phyloP scores from a whole-genome alignment of 2,329 filamentous ascomycete species.

The Fusarium albidum region DNA sequence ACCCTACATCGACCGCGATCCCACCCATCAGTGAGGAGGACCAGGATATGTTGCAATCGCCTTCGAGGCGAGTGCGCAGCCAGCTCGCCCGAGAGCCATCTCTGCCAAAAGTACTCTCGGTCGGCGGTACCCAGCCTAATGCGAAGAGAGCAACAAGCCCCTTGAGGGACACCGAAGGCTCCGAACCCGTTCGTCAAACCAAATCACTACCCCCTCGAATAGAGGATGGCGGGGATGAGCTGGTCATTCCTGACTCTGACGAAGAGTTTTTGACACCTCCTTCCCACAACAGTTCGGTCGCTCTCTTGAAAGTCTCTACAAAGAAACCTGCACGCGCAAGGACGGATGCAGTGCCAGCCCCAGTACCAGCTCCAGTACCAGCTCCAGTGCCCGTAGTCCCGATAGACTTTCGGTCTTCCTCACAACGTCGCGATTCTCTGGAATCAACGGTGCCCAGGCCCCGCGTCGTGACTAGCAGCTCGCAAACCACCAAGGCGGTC shows the following conservation, averaged over 20 bases:
- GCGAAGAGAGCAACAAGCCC: slow-evolving; percentile 15
- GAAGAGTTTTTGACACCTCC: slow-evolving; percentile 58
- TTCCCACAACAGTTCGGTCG: slow-evolving; percentile 35
- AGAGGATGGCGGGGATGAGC: slow-evolving; percentile 36
- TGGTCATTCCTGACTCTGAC: slow-evolving; percentile 64
- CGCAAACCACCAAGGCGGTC: slow-evolving; percentile 16
- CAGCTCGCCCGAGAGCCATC: slow-evolving; percentile 21
- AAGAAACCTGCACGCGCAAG: not conserved
- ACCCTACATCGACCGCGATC: not conserved
- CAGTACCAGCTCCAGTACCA: not conserved
- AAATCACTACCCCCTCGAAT: not conserved
- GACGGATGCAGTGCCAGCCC: not conserved
- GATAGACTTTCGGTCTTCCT: slow-evolving; percentile 10
- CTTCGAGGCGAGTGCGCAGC: slow-evolving; percentile 35
- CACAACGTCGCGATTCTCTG: slow-evolving; percentile 22
- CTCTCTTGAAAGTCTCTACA: slow-evolving; percentile 10
- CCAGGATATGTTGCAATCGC: slow-evolving; percentile 35
- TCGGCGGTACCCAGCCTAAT: slow-evolving; percentile 7
- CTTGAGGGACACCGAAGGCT: slow-evolving; percentile 10
- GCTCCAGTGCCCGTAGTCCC: not conserved
- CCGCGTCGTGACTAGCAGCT: slow-evolving; percentile 3
- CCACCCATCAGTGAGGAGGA: slow-evolving; percentile 33
- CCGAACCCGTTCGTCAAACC: not conserved
- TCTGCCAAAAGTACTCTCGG: slow-evolving; percentile 4
- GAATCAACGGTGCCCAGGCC: slow-evolving; percentile 9